Evolutionary conservation across 1,139 yeast genomes (phyloP).

Genomic region (Kurtzmaniella quercitrusa): DNA sequence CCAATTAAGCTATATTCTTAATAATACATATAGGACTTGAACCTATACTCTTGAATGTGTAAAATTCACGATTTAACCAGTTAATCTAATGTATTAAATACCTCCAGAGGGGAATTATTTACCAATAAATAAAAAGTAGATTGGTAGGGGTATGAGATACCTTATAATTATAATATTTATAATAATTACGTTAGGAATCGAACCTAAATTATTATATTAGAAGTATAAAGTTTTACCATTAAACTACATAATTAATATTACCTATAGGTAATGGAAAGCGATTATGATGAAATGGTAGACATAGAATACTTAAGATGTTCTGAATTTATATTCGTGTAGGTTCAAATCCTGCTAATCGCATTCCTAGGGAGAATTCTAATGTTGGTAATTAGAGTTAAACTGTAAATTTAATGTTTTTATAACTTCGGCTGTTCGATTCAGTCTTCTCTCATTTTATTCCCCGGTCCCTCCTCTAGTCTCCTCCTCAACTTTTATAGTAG

Average conservation of each 20-base stretch:
- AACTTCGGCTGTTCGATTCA: neutral
- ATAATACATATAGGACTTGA: too few species aligned
- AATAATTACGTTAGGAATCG: too few species aligned
- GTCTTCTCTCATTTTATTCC: neutral
- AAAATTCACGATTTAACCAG: conserved; percentile 1
- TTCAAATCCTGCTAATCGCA: neutral
- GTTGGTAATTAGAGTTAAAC: neutral
- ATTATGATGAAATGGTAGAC: neutral
- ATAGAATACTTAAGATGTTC: neutral
- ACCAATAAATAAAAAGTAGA: too few species aligned
- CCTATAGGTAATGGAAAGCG: too few species aligned
- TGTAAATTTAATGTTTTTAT: neutral
- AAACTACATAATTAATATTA: neutral
- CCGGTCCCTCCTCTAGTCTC: too few species aligned
- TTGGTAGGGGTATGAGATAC: too few species aligned
- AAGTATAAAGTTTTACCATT: neutral
- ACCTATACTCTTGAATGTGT: conserved; percentile 1
- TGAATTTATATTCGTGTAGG: neutral
- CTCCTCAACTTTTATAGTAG: too few species aligned
- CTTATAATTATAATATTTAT: too few species aligned
- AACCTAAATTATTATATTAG: neutral
- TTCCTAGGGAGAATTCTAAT: neutral
- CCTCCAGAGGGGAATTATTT: too few species aligned
- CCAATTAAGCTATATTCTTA: too few species aligned
- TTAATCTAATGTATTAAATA: neutral